Percentiles rank a stretch among this genome's conserved stretches.
Evolutionary conservation across 1,139 yeast species (phyloP).

Genomic region (Hansenula anomala): DNA sequence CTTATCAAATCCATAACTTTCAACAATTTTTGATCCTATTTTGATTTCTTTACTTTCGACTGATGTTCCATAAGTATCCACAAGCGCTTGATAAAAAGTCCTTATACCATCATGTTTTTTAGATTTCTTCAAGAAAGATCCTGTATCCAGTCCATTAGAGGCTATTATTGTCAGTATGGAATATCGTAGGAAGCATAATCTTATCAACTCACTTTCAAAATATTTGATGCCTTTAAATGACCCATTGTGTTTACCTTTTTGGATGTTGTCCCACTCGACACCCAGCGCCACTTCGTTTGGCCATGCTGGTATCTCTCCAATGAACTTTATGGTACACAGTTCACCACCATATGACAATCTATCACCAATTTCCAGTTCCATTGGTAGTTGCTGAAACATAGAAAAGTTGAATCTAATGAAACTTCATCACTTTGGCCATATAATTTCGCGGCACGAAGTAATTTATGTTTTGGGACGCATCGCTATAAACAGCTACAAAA

Average conservation of each 20-base stretch:
- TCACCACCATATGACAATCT: slow-evolving; percentile 45
- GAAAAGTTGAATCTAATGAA: too few relatives aligned
- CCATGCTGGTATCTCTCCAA: slow-evolving; percentile 66
- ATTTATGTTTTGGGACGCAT: neutral
- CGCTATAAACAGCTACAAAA: too few relatives aligned
- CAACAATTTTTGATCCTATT: slow-evolving; percentile 50
- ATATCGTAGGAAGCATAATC: too few relatives aligned
- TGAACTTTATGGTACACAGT: slow-evolving; percentile 57
- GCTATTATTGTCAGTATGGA: too few relatives aligned
- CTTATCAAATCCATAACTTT: slow-evolving; percentile 62
- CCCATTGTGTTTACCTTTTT: slow-evolving; percentile 56
- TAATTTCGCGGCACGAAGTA: too few relatives aligned
- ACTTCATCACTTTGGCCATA: too few relatives aligned
- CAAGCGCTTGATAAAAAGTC: slow-evolving; percentile 46
- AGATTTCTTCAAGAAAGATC: slow-evolving; percentile 61
- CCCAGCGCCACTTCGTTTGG: slow-evolving; percentile 56
- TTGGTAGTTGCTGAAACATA: too few relatives aligned
- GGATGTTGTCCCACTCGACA: slow-evolving; percentile 77
- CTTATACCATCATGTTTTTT: slow-evolving; percentile 26
- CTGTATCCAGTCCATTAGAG: slow-evolving; percentile 32
- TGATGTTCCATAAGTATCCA: slow-evolving; percentile 37
- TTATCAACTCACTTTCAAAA: slow-evolving; percentile 28
- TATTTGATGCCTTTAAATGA: slow-evolving; percentile 37
- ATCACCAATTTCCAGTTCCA: slow-evolving; percentile 31
- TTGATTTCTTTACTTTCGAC: slow-evolving; percentile 26